phyloP scores from a whole-genome alignment of 176 grass and related monocot genomes.

The Paspalum notatum region DNA sequence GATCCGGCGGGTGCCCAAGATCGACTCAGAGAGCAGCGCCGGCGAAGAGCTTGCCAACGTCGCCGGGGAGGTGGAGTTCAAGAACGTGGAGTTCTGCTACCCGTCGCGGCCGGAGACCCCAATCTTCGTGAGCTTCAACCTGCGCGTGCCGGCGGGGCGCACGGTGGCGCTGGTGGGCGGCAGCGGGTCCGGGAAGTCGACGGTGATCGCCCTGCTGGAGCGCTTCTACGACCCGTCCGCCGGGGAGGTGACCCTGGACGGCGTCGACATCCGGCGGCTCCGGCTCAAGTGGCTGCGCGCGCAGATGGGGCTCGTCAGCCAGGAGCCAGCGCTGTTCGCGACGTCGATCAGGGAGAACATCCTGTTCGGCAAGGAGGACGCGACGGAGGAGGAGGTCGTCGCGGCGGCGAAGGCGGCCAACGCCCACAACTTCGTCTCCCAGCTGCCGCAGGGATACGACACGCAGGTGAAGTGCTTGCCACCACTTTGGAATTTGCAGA shows the following conservation, averaged over 20 bases:
- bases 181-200: conserved; percentile 90
- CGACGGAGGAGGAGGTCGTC: conserved; percentile 76
- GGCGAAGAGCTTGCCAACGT: conserved; percentile 71
- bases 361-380: conserved; percentile 91
- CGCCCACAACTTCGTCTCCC: conserved; percentile 97
- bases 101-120: conserved; percentile 83
- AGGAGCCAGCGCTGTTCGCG: conserved; percentile 95
- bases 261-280: conserved; percentile 73
- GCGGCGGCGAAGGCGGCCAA: conserved; percentile 77
- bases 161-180: conserved; percentile 82
- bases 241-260: conserved; percentile 75
- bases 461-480: conserved; percentile 59
- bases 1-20: conserved; percentile 78
- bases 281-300: conserved; percentile 87
- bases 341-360: conserved; percentile 94
- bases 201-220: conserved; percentile 90
- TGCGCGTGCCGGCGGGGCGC: conserved; percentile 76
- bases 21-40: conserved; percentile 73
- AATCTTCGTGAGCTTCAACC: conserved; percentile 78
- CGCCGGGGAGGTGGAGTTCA: conserved; percentile 86
- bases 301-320: conserved; percentile 95
- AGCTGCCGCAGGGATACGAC: conserved; percentile 85
- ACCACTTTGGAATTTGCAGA: not conserved
- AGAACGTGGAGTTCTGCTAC: conserved; percentile 76
- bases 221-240: conserved; percentile 83